A percentile compares a stretch with the other conserved stretches of the same genome.
phyloP scores from a whole-genome alignment of 2,329 filamentous ascomycete genomes.

The Apiospora sp. region DNA sequence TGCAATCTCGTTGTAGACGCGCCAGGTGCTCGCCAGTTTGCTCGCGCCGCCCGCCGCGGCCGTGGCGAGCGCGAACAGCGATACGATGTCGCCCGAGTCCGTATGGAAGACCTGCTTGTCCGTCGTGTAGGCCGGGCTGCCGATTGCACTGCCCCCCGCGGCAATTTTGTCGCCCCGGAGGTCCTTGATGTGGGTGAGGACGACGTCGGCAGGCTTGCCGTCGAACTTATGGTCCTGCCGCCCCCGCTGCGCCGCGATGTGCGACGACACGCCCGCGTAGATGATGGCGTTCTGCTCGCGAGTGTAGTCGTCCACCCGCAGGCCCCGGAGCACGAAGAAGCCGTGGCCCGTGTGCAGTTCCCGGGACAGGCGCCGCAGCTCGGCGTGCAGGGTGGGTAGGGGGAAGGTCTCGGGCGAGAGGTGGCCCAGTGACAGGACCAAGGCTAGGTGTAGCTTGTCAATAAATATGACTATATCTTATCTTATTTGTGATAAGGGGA shows the following conservation, averaged over 20 bases:
- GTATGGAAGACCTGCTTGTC: slow-evolving; percentile 72
- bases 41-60: slow-evolving; percentile 65
- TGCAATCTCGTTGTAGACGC: slow-evolving; percentile 70
- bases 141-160: slow-evolving; percentile 51
- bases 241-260: slow-evolving; percentile 62
- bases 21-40: slow-evolving; percentile 64
- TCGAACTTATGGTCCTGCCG: slow-evolving; percentile 58
- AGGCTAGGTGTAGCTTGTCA: slow-evolving; percentile 36
- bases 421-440: slow-evolving; percentile 48
- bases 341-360: slow-evolving; percentile 66
- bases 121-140: slow-evolving; percentile 65
- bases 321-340: slow-evolving; percentile 67
- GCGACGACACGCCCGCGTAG: slow-evolving; percentile 66
- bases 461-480: not conserved
- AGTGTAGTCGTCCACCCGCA: slow-evolving; percentile 59
- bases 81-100: slow-evolving; percentile 66
- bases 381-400: slow-evolving; percentile 57
- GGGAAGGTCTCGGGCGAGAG: slow-evolving; percentile 62
- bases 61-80: slow-evolving; percentile 61
- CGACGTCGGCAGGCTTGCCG: slow-evolving; percentile 58
- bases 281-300: slow-evolving; percentile 66
- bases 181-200: slow-evolving; percentile 70
- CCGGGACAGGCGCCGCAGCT: slow-evolving; percentile 58
- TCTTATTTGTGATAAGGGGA: not conserved
- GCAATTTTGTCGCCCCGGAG: slow-evolving; percentile 45